Base-by-base conservation (phyloP, 495 filamentous ascomycete species). In the Penicillium samsonianum region DNA sequence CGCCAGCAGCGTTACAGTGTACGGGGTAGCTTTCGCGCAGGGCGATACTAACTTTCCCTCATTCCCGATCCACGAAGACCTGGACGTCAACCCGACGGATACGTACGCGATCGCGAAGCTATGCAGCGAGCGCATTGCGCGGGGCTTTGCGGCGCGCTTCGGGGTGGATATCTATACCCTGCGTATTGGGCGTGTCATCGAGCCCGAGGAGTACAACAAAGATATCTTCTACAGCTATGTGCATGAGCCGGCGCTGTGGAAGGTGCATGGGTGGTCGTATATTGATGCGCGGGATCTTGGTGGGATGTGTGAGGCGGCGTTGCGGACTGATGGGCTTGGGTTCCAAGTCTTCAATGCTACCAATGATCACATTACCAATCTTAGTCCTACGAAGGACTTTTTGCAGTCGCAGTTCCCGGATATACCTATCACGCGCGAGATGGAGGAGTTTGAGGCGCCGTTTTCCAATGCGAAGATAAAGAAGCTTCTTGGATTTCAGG, bases 311-410 rank as follows among this genome's bases (percentile, higher is more conserved):
- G 55, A 62, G 46, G 58, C 60, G 0, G 60, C 33, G 6, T 25
- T 68, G 40, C 31, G 37, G 53, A 62, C 48, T 20, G 65, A 64
- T 56, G 80, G 77, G n/a, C 57, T 84, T 30, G 82, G 81, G 1
- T 84, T 81, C 49, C 80, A 84, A 59, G 65, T 84, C 0, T 84
- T 86, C 67, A 86, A 85, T 65, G 82, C 80, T 19, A 82, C 79
- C 4, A 86, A 84, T 61, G 75, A 82, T 64, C 75, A 74, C 0
- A 83, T 82, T 38, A 82, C 81, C 10, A 66, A 61, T 47, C 12
- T 48, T 4, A 54, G 11, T n/a, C 48, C 28, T 3, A 64, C 62
- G 25, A 47, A 53, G 55, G 68, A 71, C 38, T 74, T 80, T 31
- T 78, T 81, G 31, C 64, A 58, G 53, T 57, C 77, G 53, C 55